Base-by-base conservation (phyloP, 352 stramenopile genomes). In the Phytophthora tubulina region DNA sequence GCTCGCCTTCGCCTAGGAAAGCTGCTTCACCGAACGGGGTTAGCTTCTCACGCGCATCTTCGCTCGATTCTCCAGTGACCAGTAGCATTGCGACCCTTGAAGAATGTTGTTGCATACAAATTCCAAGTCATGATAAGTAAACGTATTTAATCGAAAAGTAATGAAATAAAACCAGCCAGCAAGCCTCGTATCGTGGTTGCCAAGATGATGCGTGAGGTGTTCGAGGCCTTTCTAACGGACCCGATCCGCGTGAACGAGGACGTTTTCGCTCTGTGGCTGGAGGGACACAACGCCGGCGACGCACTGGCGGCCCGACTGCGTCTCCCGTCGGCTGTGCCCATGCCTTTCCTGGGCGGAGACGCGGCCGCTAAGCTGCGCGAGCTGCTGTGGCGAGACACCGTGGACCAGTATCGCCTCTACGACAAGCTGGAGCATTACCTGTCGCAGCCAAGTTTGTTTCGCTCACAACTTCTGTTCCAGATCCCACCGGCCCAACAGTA, bases 361-460 rank as follows among this genome's bases (percentile, higher is more conserved):
- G 68, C 73, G 7, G 76, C 83, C 55, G 70, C 66, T 31, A 81
- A 79, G 53, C 81, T 91, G 64, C 82, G 82, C 35, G 85, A 95
- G 74, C 58, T 95, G 48, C 70, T 94, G 21, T 93, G 85, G 85
- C 75, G 86, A 52, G 84, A 95, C 75, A 93, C 86, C 0, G 85
- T 93, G 52, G 88, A 95, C 72, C 85, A 96, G 62, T 96, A 96
- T 68, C 82, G 89, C 4, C 78, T 94, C 11, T 94, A 89, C 63
- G 85, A 95, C 64, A 91, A 93, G 69, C 76, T 96, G 49, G 86
- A 96, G 78, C 85, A 94, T 59, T 93, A 93, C 44, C 72, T 95
- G 27, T 85, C 89, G 70, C 86, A 94, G 63, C 89, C 89, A 45
- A 90, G 76, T 49, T 80, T 96, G 10, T 89, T 96, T 32, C 80